A percentile compares a stretch with the other conserved stretches of the same genome.
Conservation (phyloP, 352 stramenopile species). For the Globisporangium paroecandrum region DNA sequence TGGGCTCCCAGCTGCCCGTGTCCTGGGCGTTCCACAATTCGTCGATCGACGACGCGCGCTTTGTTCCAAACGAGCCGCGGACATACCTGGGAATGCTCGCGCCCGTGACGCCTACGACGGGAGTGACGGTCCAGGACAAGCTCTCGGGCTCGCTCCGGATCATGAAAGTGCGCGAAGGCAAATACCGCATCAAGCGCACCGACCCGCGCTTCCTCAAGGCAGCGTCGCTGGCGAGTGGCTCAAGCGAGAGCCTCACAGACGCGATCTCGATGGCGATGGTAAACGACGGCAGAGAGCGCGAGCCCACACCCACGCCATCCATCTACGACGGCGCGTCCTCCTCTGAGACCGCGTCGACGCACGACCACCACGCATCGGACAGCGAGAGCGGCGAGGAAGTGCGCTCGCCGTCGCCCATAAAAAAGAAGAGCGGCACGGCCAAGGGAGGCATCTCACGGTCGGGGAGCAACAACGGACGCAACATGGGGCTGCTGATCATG, state of each 20-base stretch:
- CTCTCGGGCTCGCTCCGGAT: slow-evolving; percentile 65
- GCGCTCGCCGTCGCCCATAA: slow-evolving; percentile 37
- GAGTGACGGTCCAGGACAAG: slow-evolving; percentile 63
- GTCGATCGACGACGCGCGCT: slow-evolving; percentile 63
- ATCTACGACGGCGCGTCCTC: slow-evolving; percentile 7
- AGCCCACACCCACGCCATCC: slow-evolving; percentile 13
- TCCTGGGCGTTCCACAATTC: slow-evolving; percentile 73
- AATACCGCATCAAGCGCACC: slow-evolving; percentile 58
- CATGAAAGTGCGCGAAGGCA: slow-evolving; percentile 54
- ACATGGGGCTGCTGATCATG: slow-evolving; percentile 28
- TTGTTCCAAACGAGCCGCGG: slow-evolving; percentile 59
- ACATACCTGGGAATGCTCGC: slow-evolving; percentile 46
- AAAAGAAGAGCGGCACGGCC: slow-evolving; percentile 52
- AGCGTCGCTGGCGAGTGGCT: slow-evolving; percentile 20
- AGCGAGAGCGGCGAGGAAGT: slow-evolving; percentile 38
- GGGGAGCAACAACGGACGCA: slow-evolving; percentile 34
- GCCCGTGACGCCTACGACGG: slow-evolving; percentile 42
- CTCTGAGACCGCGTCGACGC: slow-evolving; percentile 14
- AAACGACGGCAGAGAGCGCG: slow-evolving; percentile 14
- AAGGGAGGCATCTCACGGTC: slow-evolving; percentile 28
- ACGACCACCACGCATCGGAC: slow-evolving; percentile 25
- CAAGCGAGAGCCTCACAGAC: slow-evolving; percentile 29
- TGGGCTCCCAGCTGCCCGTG: slow-evolving; percentile 46
- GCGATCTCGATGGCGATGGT: slow-evolving; percentile 37
- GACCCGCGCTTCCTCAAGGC: slow-evolving; percentile 48